phyloP scores from a whole-genome alignment of 352 stramenopile species.

The Phytophthora palmivora region DNA sequence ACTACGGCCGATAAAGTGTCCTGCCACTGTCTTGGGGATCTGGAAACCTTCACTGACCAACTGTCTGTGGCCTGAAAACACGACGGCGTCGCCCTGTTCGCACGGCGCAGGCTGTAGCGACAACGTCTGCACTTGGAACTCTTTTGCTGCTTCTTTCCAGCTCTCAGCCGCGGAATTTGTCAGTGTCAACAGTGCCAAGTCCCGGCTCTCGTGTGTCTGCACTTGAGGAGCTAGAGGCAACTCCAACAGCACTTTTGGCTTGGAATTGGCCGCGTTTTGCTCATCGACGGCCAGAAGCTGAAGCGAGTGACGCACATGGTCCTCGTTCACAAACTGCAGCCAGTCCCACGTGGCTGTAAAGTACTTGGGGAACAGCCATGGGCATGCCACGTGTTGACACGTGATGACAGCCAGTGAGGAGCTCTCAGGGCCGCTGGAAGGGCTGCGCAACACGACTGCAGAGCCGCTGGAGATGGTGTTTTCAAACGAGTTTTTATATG shows the following conservation, averaged over 20 bases:
- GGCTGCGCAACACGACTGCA: constrained; percentile 47
- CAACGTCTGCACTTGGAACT: constrained; percentile 51
- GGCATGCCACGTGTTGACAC: constrained; percentile 84
- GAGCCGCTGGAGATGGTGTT: constrained; percentile 53
- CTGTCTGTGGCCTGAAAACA: constrained; percentile 61
- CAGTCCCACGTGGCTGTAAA: constrained; percentile 83
- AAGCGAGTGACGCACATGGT: constrained; percentile 76
- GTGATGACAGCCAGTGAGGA: constrained; percentile 57
- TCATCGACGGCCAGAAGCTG: constrained; percentile 52
- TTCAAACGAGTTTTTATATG: constrained; percentile 4
- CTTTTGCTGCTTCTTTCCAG: constrained; percentile 29
- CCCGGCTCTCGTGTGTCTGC: constrained; percentile 57
- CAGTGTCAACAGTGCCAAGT: constrained; percentile 68
- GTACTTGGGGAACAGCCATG: constrained; percentile 81
- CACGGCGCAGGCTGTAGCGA: constrained; percentile 29
- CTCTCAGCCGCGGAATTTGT: constrained; percentile 36
- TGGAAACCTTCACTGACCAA: constrained; percentile 13
- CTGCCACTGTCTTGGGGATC: constrained; percentile 55
- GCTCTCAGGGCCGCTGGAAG: not conserved
- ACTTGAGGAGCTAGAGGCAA: constrained; percentile 61
- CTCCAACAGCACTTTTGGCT: constrained; percentile 57
- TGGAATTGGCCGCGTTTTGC: constrained; percentile 10
- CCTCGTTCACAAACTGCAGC: constrained; percentile 84
- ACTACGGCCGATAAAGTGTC: constrained; percentile 69
- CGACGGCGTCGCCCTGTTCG: constrained; percentile 44